Evolutionary conservation across 2,329 filamentous ascomycete species (phyloP).

Genomic region (Colletotrichum sidae): DNA sequence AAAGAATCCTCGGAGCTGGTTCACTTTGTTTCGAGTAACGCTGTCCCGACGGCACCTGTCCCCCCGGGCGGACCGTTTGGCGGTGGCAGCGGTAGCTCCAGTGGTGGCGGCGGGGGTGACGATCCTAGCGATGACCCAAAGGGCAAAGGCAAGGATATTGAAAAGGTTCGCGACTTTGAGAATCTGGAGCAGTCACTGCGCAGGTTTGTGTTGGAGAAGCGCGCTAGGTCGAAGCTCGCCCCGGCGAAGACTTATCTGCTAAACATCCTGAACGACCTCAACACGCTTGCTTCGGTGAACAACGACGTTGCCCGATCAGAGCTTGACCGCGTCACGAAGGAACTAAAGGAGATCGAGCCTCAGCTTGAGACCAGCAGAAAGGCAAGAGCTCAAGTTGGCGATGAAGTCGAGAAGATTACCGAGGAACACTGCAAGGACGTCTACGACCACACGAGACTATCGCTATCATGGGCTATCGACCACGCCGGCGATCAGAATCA

Average conservation of each 20-base stretch:
- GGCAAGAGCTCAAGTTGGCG: constrained; percentile 81
- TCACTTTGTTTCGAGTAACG: constrained; percentile 98
- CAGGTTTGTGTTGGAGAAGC: constrained; percentile 95
- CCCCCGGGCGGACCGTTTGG: constrained; percentile 67
- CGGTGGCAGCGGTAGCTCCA: constrained; percentile 64
- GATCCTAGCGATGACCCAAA: constrained; percentile 70
- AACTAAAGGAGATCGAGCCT: constrained; percentile 86
- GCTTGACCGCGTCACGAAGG: constrained; percentile 82
- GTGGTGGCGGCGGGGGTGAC: constrained; percentile 67
- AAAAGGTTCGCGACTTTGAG: constrained; percentile 91
- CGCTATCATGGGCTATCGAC: constrained; percentile 79
- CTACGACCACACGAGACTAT: constrained; percentile 83
- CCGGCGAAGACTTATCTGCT: constrained; percentile 95
- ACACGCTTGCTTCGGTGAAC: constrained; percentile 87
- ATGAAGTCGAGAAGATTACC: constrained; percentile 83
- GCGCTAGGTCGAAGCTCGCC: constrained; percentile 93
- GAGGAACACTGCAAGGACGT: constrained; percentile 88
- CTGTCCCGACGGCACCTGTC: constrained; percentile 79
- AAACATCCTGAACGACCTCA: constrained; percentile 90
- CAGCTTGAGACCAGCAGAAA: constrained; percentile 86
- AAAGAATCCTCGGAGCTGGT: constrained; percentile 94
- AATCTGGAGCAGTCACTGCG: constrained; percentile 88
- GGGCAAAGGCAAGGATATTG: constrained; percentile 87
- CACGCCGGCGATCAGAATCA: constrained; percentile 82
- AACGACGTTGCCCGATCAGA: constrained; percentile 87